A percentile compares a stretch with the other conserved stretches of the same genome.
Evolutionary conservation across 805 yeast species (phyloP).

Genomic region (Groenewaldozyma tartarivorans): DNA sequence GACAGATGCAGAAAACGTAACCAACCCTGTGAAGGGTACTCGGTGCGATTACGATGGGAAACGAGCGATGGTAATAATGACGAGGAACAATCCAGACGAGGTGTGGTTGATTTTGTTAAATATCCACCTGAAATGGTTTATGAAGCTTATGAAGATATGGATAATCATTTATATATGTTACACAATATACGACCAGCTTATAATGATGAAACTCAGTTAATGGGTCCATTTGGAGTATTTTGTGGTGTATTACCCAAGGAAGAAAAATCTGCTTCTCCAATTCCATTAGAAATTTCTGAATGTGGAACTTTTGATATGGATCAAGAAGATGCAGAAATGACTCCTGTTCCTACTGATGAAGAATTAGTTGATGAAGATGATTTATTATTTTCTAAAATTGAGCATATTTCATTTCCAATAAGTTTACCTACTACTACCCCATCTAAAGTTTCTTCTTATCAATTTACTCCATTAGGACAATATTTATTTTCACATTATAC

Average conservation of each 20-base stretch:
- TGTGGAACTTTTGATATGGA: not conserved
- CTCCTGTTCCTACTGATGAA: too few species aligned
- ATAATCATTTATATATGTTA: slow-evolving; percentile 49
- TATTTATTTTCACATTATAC: slow-evolving; percentile 64
- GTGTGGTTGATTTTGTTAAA: slow-evolving; percentile 41
- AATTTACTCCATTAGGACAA: slow-evolving; percentile 43
- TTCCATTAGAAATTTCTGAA: not conserved
- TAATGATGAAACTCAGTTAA: slow-evolving; percentile 39
- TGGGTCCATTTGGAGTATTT: slow-evolving; percentile 83
- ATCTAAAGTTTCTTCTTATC: not conserved
- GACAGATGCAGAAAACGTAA: slow-evolving; percentile 59
- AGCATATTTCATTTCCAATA: not conserved
- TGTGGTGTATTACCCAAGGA: slow-evolving; percentile 30
- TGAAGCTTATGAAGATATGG: slow-evolving; percentile 75
- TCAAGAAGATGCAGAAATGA: not conserved
- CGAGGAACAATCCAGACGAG: slow-evolving; percentile 50
- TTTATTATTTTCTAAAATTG: slow-evolving; percentile 2
- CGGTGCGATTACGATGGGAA: slow-evolving; percentile 74
- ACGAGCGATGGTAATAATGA: slow-evolving; percentile 10
- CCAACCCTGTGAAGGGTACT: slow-evolving; percentile 71
- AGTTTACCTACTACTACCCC: not conserved
- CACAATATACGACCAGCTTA: slow-evolving; percentile 36
- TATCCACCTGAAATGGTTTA: slow-evolving; percentile 54
- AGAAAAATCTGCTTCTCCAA: not conserved
- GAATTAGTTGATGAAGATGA: not conserved